Conservation (phyloP, 1,284 basidiomycete genomes). For the Chondrostereum purpureum region DNA sequence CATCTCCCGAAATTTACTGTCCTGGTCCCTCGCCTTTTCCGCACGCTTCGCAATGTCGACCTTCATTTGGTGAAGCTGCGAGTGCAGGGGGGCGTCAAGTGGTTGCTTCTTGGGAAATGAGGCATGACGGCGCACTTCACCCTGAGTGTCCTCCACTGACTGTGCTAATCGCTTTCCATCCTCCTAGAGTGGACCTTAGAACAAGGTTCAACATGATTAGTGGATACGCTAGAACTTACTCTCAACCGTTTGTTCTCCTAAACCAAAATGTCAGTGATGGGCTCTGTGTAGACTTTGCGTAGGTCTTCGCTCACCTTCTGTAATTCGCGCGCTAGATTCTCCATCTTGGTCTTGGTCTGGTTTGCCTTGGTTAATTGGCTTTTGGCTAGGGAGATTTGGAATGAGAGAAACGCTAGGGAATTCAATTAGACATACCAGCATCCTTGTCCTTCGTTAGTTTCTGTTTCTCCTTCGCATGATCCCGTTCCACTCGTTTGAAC, state of each 20-base stretch:
- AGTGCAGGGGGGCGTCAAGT: conserved; percentile 10
- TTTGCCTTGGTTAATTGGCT: conserved; percentile 77
- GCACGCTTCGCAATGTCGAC: conserved; percentile 68
- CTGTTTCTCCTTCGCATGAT: conserved; percentile 83
- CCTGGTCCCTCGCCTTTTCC: conserved; percentile 67
- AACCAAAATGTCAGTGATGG: conserved; percentile 16
- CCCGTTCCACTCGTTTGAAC: conserved; percentile 72
- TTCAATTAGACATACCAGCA: conserved; percentile 49
- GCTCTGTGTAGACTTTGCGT: conserved; percentile 6
- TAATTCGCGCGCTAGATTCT: conserved; percentile 75
- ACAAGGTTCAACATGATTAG: conserved; percentile 13
- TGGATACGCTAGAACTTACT: conserved; percentile 35
- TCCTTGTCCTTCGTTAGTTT: conserved; percentile 83
- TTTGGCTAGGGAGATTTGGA: conserved; percentile 47
- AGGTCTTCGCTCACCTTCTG: conserved; percentile 80
- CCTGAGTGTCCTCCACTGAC: conserved; percentile 75
- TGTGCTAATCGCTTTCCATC: conserved; percentile 72
- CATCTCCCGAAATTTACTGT: conserved; percentile 67
- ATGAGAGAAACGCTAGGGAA: conserved; percentile 10
- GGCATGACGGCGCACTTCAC: conserved; percentile 54
- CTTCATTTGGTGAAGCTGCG: conserved; percentile 69
- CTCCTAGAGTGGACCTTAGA: conserved; percentile 41
- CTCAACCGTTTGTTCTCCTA: conserved; percentile 81
- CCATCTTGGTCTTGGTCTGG: conserved; percentile 81
- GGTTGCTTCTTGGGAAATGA: conserved; percentile 5